These are phyloP conservation scores for Leishmania aethiopica DNA, from an alignment of 208 protist genomes.

Conservation along the genomic window DNA sequence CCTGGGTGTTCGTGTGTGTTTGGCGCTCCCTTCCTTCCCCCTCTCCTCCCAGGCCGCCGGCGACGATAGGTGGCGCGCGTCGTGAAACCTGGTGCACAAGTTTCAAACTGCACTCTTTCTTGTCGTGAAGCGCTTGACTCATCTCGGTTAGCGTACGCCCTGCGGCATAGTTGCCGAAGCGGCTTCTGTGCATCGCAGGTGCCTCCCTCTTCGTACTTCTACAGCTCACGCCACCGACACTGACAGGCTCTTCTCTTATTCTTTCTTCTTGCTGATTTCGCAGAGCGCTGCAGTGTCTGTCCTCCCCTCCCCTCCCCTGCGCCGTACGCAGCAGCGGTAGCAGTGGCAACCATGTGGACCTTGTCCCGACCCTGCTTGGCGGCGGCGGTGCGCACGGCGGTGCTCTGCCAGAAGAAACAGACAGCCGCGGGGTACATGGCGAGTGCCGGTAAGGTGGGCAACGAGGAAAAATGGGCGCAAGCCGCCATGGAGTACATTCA, in stretches of 20 bases:
- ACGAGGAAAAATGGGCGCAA: slow-evolving; percentile 90
- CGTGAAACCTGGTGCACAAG: not conserved
- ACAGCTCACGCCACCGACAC: not conserved
- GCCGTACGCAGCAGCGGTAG: not conserved
- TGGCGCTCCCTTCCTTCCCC: not conserved
- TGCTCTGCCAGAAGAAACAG: slow-evolving; percentile 66
- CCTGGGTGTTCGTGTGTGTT: not conserved
- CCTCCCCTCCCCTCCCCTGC: not conserved
- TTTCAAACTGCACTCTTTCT: not conserved
- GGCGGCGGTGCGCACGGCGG: slow-evolving; percentile 1
- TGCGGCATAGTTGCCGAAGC: not conserved
- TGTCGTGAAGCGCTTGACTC: not conserved
- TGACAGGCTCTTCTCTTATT: no score
- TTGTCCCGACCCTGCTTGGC: slow-evolving; percentile 13
- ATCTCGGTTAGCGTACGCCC: not conserved
- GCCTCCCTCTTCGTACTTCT: not conserved
- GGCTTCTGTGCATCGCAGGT: not conserved
- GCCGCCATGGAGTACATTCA: slow-evolving; percentile 90
- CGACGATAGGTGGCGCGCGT: not conserved
- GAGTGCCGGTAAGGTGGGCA: slow-evolving; percentile 69
- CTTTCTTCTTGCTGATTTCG: not conserved
- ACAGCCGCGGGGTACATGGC: slow-evolving; percentile 77
- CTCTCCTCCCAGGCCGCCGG: not conserved
- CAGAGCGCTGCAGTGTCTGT: not conserved
- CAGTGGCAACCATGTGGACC: slow-evolving; percentile 14